Conservation (phyloP, 1,284 basidiomycete genomes). For the Malassezia furfur region DNA sequence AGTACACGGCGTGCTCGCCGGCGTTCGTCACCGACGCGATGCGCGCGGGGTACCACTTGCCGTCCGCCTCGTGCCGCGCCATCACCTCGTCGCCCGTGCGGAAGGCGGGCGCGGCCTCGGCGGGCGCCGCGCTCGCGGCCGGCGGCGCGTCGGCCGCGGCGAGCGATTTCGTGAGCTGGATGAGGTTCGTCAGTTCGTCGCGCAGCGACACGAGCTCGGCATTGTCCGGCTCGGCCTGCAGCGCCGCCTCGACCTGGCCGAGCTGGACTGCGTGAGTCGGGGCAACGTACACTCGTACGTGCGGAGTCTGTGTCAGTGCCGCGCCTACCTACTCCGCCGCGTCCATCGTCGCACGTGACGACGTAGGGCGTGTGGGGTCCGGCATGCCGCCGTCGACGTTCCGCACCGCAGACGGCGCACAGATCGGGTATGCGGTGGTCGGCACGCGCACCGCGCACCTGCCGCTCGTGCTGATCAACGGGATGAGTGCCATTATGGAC, state of each 20-base stretch:
- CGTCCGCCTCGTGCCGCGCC: slow-evolving; percentile 51
- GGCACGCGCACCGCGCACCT: slow-evolving; percentile 5
- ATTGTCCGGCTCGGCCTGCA: slow-evolving; percentile 72
- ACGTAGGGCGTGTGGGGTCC: background rate
- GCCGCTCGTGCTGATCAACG: slow-evolving; percentile 39
- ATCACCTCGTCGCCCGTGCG: slow-evolving; percentile 80
- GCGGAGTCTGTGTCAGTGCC: slow-evolving; percentile 11
- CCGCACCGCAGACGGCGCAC: slow-evolving; percentile 18
- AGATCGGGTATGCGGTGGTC: slow-evolving; percentile 24
- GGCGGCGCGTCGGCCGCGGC: background rate
- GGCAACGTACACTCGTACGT: slow-evolving; percentile 13
- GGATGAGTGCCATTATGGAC: slow-evolving; percentile 38
- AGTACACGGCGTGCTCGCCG: slow-evolving; percentile 73
- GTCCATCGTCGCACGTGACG: slow-evolving; percentile 10
- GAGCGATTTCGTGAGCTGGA: slow-evolving; percentile 60
- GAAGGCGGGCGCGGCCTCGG: slow-evolving; percentile 3
- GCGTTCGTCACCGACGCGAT: slow-evolving; percentile 66
- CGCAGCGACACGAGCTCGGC: slow-evolving; percentile 61
- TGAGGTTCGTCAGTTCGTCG: slow-evolving; percentile 77
- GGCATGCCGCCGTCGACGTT: background rate
- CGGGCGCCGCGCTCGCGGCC: background rate
- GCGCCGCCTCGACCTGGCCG: slow-evolving; percentile 75
- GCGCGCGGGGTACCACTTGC: slow-evolving; percentile 30
- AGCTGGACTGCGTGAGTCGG: slow-evolving; percentile 52
- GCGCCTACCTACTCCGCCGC: slow-evolving; percentile 15